Percentiles rank a stretch among this genome's conserved stretches.
Evolutionary conservation across 2,329 filamentous ascomycete species (phyloP).

Genomic region (Neonectria ditissima): DNA sequence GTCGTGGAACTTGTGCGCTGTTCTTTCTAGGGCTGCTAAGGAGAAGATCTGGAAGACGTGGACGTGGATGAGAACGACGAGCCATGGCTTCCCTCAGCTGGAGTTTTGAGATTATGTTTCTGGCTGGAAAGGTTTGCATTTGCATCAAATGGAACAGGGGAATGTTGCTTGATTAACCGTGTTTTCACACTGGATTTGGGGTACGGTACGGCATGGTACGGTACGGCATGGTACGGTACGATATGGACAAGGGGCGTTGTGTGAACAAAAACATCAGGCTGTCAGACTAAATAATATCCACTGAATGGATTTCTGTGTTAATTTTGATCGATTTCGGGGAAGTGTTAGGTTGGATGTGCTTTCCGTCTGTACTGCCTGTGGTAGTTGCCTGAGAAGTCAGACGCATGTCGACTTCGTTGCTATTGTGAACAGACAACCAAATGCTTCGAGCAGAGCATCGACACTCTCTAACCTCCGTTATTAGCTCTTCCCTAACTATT

Average conservation of each 20-base stretch:
- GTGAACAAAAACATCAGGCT: slow-evolving; percentile 39
- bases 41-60: slow-evolving; percentile 12
- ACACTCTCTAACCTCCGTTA: background rate
- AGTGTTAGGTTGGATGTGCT: background rate
- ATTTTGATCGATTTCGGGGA: slow-evolving; percentile 24
- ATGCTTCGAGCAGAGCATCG: background rate
- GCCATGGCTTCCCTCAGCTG: slow-evolving; percentile 40
- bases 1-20: slow-evolving; percentile 11
- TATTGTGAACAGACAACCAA: background rate
- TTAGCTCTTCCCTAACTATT: background rate
- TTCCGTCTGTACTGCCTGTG: background rate
- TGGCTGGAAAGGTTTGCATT: slow-evolving; percentile 36
- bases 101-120: slow-evolving; percentile 46
- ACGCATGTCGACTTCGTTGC: background rate
- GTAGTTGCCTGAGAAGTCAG: background rate
- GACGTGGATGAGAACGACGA: slow-evolving; percentile 36
- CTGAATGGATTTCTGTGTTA: slow-evolving; percentile 34
- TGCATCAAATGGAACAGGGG: slow-evolving; percentile 29
- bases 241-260: slow-evolving; percentile 40
- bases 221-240: slow-evolving; percentile 23
- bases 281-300: slow-evolving; percentile 39
- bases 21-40: slow-evolving; percentile 10
- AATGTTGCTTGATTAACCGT: slow-evolving; percentile 32
- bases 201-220: slow-evolving; percentile 26
- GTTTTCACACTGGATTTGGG: slow-evolving; percentile 35